Evolutionary conservation across 2,329 filamentous ascomycete species (phyloP), one percentile per base, ranked within the genome.

Genomic region (Pezicula neosporulosa): DNA sequence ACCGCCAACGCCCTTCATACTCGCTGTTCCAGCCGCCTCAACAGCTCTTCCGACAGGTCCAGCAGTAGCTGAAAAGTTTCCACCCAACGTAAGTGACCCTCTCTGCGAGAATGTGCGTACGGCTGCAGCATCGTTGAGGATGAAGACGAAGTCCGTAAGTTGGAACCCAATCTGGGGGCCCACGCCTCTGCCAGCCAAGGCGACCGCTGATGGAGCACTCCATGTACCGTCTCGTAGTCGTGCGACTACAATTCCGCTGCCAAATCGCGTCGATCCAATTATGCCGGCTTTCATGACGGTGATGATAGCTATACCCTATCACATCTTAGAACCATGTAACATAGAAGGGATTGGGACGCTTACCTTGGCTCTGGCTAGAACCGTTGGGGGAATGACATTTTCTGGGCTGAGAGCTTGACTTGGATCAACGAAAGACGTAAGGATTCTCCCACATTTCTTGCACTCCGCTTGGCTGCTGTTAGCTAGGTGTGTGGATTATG

Each of bases 81-180:
- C 86, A 3, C 90, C 90, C 1, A 96, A 71, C 1, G 87, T 92
- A 57, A 89, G 84, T 13, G 90, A 81, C 1, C 89, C 77, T 21
- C 21, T 21, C 52, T 82, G 83, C 53, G 86, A 87, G 68, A 95
- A 95, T 0, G 88, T 87, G 15, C 87, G 81, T 39, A 95, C 74
- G 0, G 90, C 90, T 58, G 88, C 80, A 39, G 81, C 77, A 4
- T 81, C 88, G 71, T 95, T 95, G 68, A 96, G 91, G 35, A 95
- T 87, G 21, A 91, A 83, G 3, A 96, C 89, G 60, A 89, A 94
- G 67, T 95, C 90, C 71, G 94, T 95, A 27, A 95, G 90, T 67
- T 95, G 90, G 12, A 93, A 80, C 12, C 90, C 90, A 1, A 89
- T 81, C 53, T 93, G 77, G 65, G 95, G 90, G 0, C 90, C 90